Conservation (phyloP, 2,329 filamentous ascomycete genomes). For the Fusarium abutilonis region DNA sequence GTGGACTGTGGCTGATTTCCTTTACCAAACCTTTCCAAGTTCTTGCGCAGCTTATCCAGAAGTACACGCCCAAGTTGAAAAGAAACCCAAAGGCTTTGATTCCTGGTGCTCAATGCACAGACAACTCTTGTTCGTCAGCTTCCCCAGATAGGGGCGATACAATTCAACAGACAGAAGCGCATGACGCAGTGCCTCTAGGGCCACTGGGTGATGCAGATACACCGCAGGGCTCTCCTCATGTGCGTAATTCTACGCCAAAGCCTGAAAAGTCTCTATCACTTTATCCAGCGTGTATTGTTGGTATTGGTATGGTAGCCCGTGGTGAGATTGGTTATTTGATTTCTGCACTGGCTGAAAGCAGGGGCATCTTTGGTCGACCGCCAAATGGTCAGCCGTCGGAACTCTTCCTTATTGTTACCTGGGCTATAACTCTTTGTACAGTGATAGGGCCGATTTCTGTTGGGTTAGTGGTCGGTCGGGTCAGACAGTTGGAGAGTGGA, state of each 20-base stretch:
- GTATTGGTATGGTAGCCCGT: neutral
- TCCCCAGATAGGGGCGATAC: neutral
- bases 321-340: neutral
- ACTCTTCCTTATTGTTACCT: neutral
- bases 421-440: neutral
- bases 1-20: neutral
- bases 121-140: neutral
- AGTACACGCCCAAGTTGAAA: too few species aligned
- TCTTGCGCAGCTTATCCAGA: neutral
- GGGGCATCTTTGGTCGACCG: neutral
- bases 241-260: neutral
- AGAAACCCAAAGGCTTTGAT: neutral
- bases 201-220: neutral
- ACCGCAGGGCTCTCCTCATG: too few species aligned
- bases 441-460: neutral
- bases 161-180: too few species aligned
- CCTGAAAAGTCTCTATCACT: neutral
- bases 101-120: neutral
- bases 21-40: neutral
- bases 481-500: neutral
- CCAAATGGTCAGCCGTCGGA: neutral
- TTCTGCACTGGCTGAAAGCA: neutral
- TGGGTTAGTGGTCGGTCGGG: neutral
- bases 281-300: neutral
- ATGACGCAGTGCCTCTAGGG: neutral